These are phyloP conservation scores for Pythium coloratum DNA, from an alignment of 352 stramenopile species.

Conservation along the genomic window DNA sequence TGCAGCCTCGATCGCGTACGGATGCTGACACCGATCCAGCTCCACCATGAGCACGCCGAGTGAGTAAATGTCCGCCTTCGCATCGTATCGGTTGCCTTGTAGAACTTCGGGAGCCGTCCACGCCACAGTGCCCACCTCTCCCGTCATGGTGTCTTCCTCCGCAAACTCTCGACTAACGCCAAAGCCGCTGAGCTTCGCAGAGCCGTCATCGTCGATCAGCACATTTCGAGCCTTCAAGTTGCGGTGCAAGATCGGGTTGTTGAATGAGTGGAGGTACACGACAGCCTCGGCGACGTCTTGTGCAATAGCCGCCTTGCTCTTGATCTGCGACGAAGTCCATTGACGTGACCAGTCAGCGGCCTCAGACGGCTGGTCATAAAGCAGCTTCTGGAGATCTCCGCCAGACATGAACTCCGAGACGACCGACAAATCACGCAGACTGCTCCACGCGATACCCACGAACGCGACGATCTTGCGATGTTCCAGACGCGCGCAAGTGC, in stretches of 20 bases:
- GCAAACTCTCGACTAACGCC: constrained; percentile 12
- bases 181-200: constrained; percentile 19
- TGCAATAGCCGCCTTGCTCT: constrained; percentile 8
- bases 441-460: constrained; percentile 31
- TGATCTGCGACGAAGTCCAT: neutral
- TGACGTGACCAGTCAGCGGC: neutral
- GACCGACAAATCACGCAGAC: constrained; percentile 26
- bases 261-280: constrained; percentile 26
- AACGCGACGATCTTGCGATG: constrained; percentile 35
- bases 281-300: constrained; percentile 20
- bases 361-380: neutral
- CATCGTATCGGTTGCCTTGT: neutral
- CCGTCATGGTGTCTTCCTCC: neutral
- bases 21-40: neutral
- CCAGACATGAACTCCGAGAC: constrained; percentile 28
- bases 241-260: constrained; percentile 17
- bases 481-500: constrained; percentile 27
- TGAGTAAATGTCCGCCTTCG: neutral
- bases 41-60: neutral
- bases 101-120: neutral
- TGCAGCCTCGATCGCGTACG: neutral
- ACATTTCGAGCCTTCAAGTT: constrained; percentile 23
- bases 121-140: neutral
- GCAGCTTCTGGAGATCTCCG: constrained; percentile 21
- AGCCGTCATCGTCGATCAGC: constrained; percentile 5